Conservation (phyloP, 192 early-diverging fungal species). For the Coemansia sp. region DNA sequence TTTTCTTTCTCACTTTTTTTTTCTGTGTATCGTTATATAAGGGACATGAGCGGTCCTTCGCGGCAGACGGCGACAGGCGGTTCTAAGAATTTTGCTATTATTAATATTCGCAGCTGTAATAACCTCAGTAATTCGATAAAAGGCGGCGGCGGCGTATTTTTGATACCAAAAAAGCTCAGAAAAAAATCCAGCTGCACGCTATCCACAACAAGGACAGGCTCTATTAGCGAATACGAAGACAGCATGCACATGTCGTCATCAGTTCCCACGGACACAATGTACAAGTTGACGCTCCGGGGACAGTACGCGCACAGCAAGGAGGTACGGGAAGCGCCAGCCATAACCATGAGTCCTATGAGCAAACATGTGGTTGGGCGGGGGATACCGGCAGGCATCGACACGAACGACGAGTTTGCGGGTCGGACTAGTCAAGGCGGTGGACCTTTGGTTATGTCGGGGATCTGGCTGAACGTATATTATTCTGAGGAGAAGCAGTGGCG, state of each 20-base stretch:
- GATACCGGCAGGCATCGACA: constrained; percentile 1
- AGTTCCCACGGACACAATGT: constrained; percentile 33
- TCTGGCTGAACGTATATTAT: constrained; percentile 44
- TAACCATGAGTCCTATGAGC: not conserved
- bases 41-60: constrained; percentile 1
- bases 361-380: not conserved
- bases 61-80: not conserved
- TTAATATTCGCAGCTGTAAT: constrained; percentile 29
- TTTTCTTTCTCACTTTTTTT: not conserved
- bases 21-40: not conserved
- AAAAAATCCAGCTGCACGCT: constrained; percentile 33
- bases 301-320: constrained; percentile 4
- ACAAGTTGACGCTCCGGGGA: constrained; percentile 19
- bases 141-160: not conserved
- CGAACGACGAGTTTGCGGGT: constrained; percentile 6
- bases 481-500: constrained; percentile 33
- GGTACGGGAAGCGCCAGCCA: constrained; percentile 1
- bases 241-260: constrained; percentile 13
- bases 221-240: not conserved
- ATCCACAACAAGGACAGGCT: not conserved
- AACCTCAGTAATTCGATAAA: not conserved
- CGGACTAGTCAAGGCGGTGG: not conserved
- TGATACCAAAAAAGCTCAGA: constrained; percentile 7
- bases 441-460: not conserved
- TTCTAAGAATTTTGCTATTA: constrained; percentile 21